Conservation (phyloP, 2,329 filamentous ascomycete genomes). For the Rachicladosporium sp. region DNA sequence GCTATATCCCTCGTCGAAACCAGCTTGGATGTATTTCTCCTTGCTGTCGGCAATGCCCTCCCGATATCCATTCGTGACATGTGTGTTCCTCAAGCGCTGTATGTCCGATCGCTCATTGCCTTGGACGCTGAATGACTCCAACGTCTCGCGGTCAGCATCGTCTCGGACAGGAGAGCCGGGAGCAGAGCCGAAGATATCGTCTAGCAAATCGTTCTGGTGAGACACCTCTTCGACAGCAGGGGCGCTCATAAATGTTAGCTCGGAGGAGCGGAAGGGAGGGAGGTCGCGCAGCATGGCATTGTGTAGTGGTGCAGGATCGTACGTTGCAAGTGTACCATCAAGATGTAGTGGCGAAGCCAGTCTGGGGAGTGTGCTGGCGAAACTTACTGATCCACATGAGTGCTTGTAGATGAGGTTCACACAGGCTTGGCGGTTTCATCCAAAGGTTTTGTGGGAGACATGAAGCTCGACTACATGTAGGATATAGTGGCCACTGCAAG, state of each 20-base stretch:
- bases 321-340: too few relatives aligned
- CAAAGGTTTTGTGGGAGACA: too few relatives aligned
- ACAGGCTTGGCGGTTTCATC: too few relatives aligned
- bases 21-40: constrained; percentile 61
- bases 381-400: too few relatives aligned
- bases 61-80: constrained; percentile 78
- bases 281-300: constrained; percentile 19
- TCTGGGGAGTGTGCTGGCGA: too few relatives aligned
- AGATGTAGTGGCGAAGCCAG: too few relatives aligned
- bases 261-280: constrained; percentile 8
- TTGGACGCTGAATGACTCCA: background rate
- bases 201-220: constrained; percentile 21
- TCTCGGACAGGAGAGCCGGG: constrained; percentile 25
- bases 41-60: constrained; percentile 75
- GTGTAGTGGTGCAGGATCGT: too few relatives aligned
- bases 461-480: too few relatives aligned
- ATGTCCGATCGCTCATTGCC: constrained; percentile 54
- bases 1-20: constrained; percentile 83
- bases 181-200: constrained; percentile 36
- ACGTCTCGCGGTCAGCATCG: background rate
- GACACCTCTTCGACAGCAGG: background rate
- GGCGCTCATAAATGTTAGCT: background rate
- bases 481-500: too few relatives aligned
- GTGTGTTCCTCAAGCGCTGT: constrained; percentile 59
- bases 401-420: too few relatives aligned